Evolutionary conservation across 2,329 filamentous ascomycete genomes (phyloP).

Genomic region (Phialophora expanda): DNA sequence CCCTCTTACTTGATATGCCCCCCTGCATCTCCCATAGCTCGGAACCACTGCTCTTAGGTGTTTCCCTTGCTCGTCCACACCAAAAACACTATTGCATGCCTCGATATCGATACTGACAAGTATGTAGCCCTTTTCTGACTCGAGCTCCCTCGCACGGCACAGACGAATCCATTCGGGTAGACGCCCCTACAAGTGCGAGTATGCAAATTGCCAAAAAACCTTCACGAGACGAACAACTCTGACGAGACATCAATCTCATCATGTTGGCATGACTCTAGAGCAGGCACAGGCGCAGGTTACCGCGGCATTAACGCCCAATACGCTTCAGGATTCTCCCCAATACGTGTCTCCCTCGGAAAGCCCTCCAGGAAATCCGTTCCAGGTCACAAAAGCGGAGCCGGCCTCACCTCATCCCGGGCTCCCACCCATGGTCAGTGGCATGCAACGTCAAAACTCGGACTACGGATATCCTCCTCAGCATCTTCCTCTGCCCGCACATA

Average conservation of each 20-base stretch:
- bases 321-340: slow-evolving; percentile 46
- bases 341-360: slow-evolving; percentile 50
- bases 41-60: slow-evolving; percentile 24
- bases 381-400: slow-evolving; percentile 79
- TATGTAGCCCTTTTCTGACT: slow-evolving; percentile 88
- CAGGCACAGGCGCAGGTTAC: slow-evolving; percentile 89
- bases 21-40: slow-evolving; percentile 27
- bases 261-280: slow-evolving; percentile 85
- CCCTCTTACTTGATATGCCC: background rate
- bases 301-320: slow-evolving; percentile 68
- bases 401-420: slow-evolving; percentile 80
- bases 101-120: slow-evolving; percentile 21
- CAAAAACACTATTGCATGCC: background rate
- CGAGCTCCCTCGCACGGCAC: slow-evolving; percentile 89
- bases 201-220: slow-evolving; percentile 96
- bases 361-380: slow-evolving; percentile 66
- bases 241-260: slow-evolving; percentile 93
- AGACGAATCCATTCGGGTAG: slow-evolving; percentile 94
- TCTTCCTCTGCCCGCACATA: slow-evolving; percentile 79
- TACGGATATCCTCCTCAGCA: slow-evolving; percentile 74
- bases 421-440: slow-evolving; percentile 65
- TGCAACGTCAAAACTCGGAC: slow-evolving; percentile 71
- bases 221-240: slow-evolving; percentile 95
- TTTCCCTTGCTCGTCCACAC: background rate
- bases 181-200: slow-evolving; percentile 95